Base-by-base conservation (phyloP, 2,329 filamentous ascomycete species). In the Ophiostoma ulmi region DNA sequence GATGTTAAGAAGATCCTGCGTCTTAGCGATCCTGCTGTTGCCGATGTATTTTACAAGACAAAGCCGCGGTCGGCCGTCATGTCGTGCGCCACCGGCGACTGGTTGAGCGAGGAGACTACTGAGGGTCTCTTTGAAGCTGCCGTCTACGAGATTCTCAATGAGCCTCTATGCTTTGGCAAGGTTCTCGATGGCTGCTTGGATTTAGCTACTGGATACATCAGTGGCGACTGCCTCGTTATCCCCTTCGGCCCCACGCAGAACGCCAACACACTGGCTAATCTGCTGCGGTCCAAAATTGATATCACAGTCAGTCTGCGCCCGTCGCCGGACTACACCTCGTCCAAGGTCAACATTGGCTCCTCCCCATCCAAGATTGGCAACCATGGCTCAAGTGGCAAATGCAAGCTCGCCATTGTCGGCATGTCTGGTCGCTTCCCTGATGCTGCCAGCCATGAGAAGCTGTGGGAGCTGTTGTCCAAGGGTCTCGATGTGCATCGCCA, bases 381-480 rank as follows among this genome's bases (percentile, higher is more conserved):
- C 74, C 83, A 85, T 73, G 83, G 83, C 13, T 78, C 80, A 17
- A 77, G 73, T 10, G 81, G 81, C 17, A 80, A 86, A 75, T 86
- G 87, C 77, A 94, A 93, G 79, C 87, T 97, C 73, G 93, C 93
- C 71, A 93, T 97, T 73, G 90, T 97, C 44, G 93, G 93, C 69
- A 91, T 93, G 86, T 87, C 91, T 65, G 91, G 91, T 68, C 86
- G 91, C 68, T 93, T 92, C 78, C 91, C 91, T 1, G 88, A 90
- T 75, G 89, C 91, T 68, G 89, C 87, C 20, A 90, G 85, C 76
- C 85, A 88, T 72, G 89, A 93, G 72, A 86, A 87, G 70, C 86
- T 94, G 39, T 94, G 91, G 91, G 88, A 92, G 72, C 82, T 93
- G 4, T 83, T 94, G 26, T 86, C 89, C 77, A 88, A 90, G 78